Conservation (phyloP, 306 rosid species). For the Carpinus viminea region DNA sequence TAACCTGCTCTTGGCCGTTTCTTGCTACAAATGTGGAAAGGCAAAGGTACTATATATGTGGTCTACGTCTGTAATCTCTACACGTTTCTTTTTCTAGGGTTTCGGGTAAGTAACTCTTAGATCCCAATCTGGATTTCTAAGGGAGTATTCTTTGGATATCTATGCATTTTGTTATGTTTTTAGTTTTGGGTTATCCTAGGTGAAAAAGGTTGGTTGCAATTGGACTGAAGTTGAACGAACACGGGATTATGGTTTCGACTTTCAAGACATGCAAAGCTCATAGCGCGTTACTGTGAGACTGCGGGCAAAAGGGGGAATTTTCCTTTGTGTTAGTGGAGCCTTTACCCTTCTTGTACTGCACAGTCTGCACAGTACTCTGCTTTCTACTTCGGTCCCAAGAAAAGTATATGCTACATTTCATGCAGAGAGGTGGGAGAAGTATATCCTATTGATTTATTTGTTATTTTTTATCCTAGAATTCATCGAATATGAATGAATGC, state of each 20-base stretch:
- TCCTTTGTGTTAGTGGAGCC: constrained; percentile 62
- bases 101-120: constrained; percentile 58
- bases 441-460: constrained; percentile 8
- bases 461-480: constrained; percentile 8
- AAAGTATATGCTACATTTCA: constrained; percentile 30
- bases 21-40: no score
- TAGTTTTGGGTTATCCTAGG: constrained; percentile 36
- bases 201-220: constrained; percentile 40
- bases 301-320: constrained; percentile 39
- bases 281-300: constrained; percentile 20
- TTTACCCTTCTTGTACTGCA: constrained; percentile 51
- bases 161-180: constrained; percentile 32
- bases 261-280: constrained; percentile 70
- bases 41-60: no score
- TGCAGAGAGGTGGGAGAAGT: background rate
- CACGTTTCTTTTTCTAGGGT: constrained; percentile 48
- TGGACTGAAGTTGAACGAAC: constrained; percentile 29
- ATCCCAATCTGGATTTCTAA: constrained; percentile 39
- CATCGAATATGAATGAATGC: constrained; percentile 22
- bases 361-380: constrained; percentile 41
- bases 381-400: constrained; percentile 39
- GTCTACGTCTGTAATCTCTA: constrained; percentile 7
- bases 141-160: constrained; percentile 31
- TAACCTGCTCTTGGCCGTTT: no score
- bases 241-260: constrained; percentile 52